Conservation (phyloP, 1,139 yeast genomes). For the Pneumocystis jirovecii region DNA sequence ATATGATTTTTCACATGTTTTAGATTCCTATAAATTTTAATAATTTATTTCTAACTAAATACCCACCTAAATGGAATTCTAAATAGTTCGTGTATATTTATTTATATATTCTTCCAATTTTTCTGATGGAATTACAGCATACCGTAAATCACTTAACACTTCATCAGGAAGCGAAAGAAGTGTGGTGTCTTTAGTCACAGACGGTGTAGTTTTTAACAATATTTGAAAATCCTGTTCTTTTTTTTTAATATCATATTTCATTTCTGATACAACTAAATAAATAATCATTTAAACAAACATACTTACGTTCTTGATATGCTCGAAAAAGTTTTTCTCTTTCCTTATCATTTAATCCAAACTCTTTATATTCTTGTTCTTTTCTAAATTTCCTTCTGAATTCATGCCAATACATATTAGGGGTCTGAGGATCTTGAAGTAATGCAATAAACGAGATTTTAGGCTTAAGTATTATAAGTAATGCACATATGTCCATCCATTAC, state of each 20-base stretch:
- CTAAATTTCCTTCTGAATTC: constrained; percentile 34
- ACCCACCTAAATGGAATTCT: neutral
- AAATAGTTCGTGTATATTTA: neutral
- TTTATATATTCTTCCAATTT: neutral
- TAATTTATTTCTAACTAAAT: neutral
- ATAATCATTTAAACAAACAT: neutral
- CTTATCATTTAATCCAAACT: constrained; percentile 24
- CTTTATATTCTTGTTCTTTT: constrained; percentile 21
- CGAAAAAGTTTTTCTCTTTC: constrained; percentile 30
- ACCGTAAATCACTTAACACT: neutral
- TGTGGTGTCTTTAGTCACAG: neutral
- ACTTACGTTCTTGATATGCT: constrained; percentile 18
- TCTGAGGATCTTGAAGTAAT: constrained; percentile 22
- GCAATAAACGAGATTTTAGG: constrained; percentile 23
- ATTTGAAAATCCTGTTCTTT: neutral
- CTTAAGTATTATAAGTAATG: constrained; percentile 9
- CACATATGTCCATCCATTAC: neutral
- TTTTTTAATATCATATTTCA: neutral
- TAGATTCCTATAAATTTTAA: neutral
- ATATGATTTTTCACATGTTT: neutral
- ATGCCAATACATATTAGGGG: constrained; percentile 26
- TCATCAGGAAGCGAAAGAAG: constrained; percentile 1
- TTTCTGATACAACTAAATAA: neutral
- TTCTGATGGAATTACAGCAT: neutral
- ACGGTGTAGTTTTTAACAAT: neutral